These are phyloP conservation scores for Erodium chrysanthum DNA, from an alignment of 441 rosid genomes.

Conservation along the genomic window DNA sequence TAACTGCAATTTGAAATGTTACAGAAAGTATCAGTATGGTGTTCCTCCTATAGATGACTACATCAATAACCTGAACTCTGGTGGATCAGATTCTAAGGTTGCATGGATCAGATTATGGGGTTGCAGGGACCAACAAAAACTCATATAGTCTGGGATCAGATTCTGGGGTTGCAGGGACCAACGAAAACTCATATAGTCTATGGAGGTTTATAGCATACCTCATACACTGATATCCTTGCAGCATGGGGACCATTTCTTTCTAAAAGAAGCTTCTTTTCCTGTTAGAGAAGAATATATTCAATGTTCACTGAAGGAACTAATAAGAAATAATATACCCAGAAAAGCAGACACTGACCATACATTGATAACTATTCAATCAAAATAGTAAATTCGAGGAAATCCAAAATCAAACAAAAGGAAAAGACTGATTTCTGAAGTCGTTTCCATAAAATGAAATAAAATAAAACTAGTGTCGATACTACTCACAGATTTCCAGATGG, in stretches of 20 bases:
- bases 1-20: too few species aligned
- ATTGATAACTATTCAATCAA: background rate
- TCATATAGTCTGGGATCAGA: background rate
- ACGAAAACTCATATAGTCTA: background rate
- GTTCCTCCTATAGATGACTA: too few species aligned
- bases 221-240: conserved; percentile 72
- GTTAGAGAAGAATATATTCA: conserved; percentile 18
- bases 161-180: too few species aligned
- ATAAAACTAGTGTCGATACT: background rate
- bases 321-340: background rate
- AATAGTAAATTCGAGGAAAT: background rate
- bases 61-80: too few species aligned
- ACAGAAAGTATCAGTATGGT: too few species aligned
- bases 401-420: background rate
- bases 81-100: too few species aligned
- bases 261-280: conserved; percentile 86
- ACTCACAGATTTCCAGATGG: conserved; percentile 75
- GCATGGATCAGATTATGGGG: too few species aligned
- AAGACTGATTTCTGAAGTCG: background rate
- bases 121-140: too few species aligned
- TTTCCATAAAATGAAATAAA: background rate
- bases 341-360: background rate
- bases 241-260: conserved; percentile 71
- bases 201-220: conserved; percentile 36
- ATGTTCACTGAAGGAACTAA: background rate